Base-by-base conservation (phyloP, 495 filamentous ascomycete species). In the Penicillium macrosclerotiorum region DNA sequence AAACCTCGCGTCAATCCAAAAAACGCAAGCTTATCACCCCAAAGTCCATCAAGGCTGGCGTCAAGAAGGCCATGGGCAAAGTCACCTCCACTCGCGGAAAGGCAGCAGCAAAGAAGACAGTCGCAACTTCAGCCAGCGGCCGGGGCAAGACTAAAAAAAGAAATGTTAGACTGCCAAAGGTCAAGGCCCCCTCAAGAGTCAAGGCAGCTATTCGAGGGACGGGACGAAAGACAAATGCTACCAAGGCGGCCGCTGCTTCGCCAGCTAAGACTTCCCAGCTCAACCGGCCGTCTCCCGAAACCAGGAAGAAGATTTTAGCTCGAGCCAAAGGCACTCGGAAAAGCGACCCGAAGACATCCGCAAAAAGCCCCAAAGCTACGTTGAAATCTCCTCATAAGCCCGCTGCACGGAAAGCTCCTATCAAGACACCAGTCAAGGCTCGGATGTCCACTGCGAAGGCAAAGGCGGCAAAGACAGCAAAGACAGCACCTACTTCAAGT, bases 41-140 rank as follows among this genome's bases (percentile, higher is more conserved):
- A 2, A 65, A 62, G 27, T 61, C 68, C 3, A 55, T 72, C 49
- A 71, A 68, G 43, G 55, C 65, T 8, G 57, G 63, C 4, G 51
- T 71, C 31, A 68, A 65, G 47, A 75, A 68, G 49, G 69, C 48
- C 9, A 53, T 70, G 2, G 39, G 34, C n/a, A 59, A 59, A 19
- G 47, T 48, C 26, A 51, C 46, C 8, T 38, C 49, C 33, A 40
- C 53, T 3, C 57, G 53, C 1, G 57, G 53, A n/a, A 65, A 60
- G 37, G 32, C 36, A 22, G 27, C 47, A 16, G 35, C 55, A 0
- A 62, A 57, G 36, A 60, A 59, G 33, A 33, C 56, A 12, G 29
- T 46, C 19, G 54, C 45, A 27, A 29, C 50, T 16, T 26, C 59
- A 12, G 26, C 39, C 4, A 51, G 38, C 9, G 24, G 20, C 8